A percentile compares a stretch with the other conserved stretches of the same genome.
Evolutionary conservation across 2,329 filamentous ascomycete species (phyloP).

Genomic region (Microcera coccophila): DNA sequence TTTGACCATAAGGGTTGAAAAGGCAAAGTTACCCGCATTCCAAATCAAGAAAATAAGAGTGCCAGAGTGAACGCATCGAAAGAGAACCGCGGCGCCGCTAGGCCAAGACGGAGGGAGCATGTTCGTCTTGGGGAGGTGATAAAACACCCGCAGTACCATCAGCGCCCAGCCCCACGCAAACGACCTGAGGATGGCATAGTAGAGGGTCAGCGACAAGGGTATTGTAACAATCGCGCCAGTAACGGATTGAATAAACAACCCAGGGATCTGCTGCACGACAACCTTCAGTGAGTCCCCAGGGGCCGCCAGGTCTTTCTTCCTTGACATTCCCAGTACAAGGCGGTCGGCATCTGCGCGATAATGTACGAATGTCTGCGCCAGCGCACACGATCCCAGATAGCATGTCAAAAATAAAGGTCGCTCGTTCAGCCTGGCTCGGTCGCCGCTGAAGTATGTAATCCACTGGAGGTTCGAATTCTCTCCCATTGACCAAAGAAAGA

Average conservation of each 20-base stretch:
- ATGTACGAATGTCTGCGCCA: conserved; percentile 67
- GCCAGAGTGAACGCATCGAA: conserved; percentile 58
- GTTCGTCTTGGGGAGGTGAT: conserved; percentile 69
- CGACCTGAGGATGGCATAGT: conserved; percentile 59
- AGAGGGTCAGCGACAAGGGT: conserved; percentile 52
- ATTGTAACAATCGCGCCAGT: conserved; percentile 41
- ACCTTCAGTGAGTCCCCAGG: conserved; percentile 32
- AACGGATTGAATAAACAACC: conserved; percentile 35
- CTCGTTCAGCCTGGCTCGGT: conserved; percentile 79
- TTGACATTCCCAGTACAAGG: conserved; percentile 41
- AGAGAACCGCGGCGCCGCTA: conserved; percentile 52
- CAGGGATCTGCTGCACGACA: conserved; percentile 38
- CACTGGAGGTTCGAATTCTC: conserved; percentile 61
- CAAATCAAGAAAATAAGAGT: conserved; percentile 68
- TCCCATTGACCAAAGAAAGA: conserved; percentile 71
- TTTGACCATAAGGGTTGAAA: conserved; percentile 75
- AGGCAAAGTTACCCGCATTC: conserved; percentile 72
- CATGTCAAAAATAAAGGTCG: conserved; percentile 75
- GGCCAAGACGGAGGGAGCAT: conserved; percentile 58
- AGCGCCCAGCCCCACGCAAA: conserved; percentile 67
- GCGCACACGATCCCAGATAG: conserved; percentile 64
- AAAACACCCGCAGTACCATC: conserved; percentile 66
- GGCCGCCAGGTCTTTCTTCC: conserved; percentile 23
- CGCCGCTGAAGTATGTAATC: conserved; percentile 67
- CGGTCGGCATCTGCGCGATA: conserved; percentile 70